A percentile compares a stretch with the other conserved stretches of the same genome.
Evolutionary conservation across 208 protist species (phyloP).

Genomic region (Wallacemonas sp.): DNA sequence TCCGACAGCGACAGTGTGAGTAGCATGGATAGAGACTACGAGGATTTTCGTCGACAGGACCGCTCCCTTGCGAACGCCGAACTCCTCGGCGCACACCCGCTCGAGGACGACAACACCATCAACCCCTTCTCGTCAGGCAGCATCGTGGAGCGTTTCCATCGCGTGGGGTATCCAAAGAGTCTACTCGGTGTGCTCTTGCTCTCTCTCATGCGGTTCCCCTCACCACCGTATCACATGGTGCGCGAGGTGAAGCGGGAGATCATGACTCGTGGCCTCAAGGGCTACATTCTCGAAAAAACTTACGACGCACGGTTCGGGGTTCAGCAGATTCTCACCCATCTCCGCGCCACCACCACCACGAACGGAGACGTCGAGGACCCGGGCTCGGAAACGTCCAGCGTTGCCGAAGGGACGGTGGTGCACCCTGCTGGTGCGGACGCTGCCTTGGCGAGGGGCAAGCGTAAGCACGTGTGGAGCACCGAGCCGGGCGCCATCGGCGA

Average conservation of each 20-base stretch:
- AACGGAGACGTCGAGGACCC: constrained; percentile 4
- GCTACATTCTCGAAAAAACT: constrained; percentile 21
- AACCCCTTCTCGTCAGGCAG: constrained; percentile 24
- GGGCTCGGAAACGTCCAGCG: not conserved
- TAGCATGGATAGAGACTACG: too few relatives aligned
- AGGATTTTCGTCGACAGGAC: not conserved
- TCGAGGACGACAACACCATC: constrained; percentile 12
- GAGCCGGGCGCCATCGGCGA: not conserved
- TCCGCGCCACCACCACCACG: constrained; percentile 8
- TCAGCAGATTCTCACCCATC: constrained; percentile 15
- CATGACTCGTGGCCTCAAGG: constrained; percentile 34
- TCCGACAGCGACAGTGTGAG: constrained; percentile 6
- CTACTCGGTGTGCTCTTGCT: constrained; percentile 40
- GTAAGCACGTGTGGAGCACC: not conserved
- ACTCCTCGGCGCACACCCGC: constrained; percentile 7
- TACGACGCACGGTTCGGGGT: constrained; percentile 40
- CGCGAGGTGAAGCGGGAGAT: constrained; percentile 51
- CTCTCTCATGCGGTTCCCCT: constrained; percentile 29
- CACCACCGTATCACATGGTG: constrained; percentile 29
- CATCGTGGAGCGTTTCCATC: constrained; percentile 32
- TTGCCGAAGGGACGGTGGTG: constrained; percentile 1
- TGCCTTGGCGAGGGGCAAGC: not conserved
- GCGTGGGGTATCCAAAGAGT: constrained; percentile 39
- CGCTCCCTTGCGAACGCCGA: not conserved
- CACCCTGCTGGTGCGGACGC: not conserved